Percentiles rank a stretch among this genome's conserved stretches.
These are phyloP conservation scores for Pichia deserticola DNA, from an alignment of 805 yeast genomes.

Conservation along the genomic window DNA sequence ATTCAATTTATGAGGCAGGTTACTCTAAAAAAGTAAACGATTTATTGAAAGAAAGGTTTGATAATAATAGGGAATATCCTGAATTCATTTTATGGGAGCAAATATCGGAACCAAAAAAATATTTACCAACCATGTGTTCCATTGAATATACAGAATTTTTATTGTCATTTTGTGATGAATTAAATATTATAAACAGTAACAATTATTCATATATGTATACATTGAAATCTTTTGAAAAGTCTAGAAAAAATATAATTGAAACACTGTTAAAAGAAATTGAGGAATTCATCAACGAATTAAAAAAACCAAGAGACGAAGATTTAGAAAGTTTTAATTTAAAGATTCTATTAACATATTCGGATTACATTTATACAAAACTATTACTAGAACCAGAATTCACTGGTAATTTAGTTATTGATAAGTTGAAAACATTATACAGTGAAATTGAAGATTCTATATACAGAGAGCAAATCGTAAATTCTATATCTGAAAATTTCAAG, in stretches of 20 bases:
- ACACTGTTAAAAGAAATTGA: constrained; percentile 7
- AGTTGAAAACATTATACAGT: neutral
- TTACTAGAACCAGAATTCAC: neutral
- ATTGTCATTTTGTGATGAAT: constrained; percentile 13
- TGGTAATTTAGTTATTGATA: no score
- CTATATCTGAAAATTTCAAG: constrained; percentile 10
- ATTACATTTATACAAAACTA: constrained; percentile 4
- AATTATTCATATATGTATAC: constrained; percentile 26
- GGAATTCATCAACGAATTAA: neutral
- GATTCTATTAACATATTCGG: constrained; percentile 10
- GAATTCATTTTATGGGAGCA: constrained; percentile 18
- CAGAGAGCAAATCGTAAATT: neutral
- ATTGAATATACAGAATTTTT: constrained; percentile 18
- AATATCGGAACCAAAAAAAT: neutral
- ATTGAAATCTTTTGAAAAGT: constrained; percentile 12
- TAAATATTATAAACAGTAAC: constrained; percentile 14
- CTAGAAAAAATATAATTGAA: constrained; percentile 12
- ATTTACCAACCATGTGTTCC: constrained; percentile 19
- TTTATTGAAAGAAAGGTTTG: constrained; percentile 2
- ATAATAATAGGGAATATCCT: constrained; percentile 10
- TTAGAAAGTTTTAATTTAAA: neutral
- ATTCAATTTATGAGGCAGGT: neutral
- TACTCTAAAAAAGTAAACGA: constrained; percentile 11
- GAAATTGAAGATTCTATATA: constrained; percentile 4
- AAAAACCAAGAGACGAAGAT: neutral